Evolutionary conservation across 2,329 filamentous ascomycete genomes (phyloP), one percentile per base, ranked within the genome.

Genomic region (Elsinoe fawcettii): DNA sequence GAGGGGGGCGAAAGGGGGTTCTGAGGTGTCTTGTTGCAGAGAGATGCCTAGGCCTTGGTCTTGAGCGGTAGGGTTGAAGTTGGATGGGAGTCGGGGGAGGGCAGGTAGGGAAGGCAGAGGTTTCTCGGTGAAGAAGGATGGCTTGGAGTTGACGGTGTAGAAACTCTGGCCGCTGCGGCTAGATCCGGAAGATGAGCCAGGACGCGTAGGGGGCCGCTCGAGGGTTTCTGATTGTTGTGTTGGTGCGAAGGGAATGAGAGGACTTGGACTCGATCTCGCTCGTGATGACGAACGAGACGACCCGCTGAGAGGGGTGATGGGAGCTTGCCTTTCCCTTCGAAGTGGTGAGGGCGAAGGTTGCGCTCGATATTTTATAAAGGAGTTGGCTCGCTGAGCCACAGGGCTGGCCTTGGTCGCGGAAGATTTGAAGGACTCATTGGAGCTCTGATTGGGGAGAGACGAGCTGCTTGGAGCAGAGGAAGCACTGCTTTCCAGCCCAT

Each of bases 21-120:
- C 49, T 53, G 32, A 16, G 56, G 12, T 60, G 59, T 23, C 61
- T 55, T 39, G 62, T 51, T 7, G 59, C 58, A 46, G 62, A 56
- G 12, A 58, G 54, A 55, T 62, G 51, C 18, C 63, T 51, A 27
- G 63, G 56, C 20, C 61, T 54, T 16, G 60, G 58, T 54, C 64
- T 57, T 43, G 63, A 60, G 47, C 62, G 59, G 56, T 65, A 62
- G 60, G 63, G 60, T 57, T 64, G 64, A 3, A 65, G 20, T 25
- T n/a, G 14, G 34, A 32, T 22, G 49, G 20, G 22, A 39, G 34
- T 20, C 14, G 34, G 3, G 34, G 5, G 34, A 37, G 34, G 14
- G 25, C 32, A 1, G 49, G 49, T 1, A 53, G 32, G 12, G 32
- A 53, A 37, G 49, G 32, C 18, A 53, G 11, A 3, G 49, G 25